Percentiles rank a stretch among this genome's conserved stretches.
Conservation (phyloP, 2,329 filamentous ascomycete species). For the Sporothrix luriei region DNA sequence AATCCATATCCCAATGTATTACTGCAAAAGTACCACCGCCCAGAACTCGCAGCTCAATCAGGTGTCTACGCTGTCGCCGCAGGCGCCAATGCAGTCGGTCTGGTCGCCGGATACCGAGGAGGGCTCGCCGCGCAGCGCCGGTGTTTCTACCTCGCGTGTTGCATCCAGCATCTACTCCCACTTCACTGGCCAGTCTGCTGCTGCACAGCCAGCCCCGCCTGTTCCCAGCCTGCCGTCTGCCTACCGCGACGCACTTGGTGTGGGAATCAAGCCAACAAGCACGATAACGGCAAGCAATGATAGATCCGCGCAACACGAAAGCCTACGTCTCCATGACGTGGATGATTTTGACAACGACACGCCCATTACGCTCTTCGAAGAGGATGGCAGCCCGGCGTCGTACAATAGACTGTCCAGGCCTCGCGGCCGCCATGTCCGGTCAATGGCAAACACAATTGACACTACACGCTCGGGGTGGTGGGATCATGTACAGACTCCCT, state of each 20-base stretch:
- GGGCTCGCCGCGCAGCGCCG: slow-evolving; percentile 45
- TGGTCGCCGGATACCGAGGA: slow-evolving; percentile 67
- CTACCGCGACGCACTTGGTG: slow-evolving; percentile 37
- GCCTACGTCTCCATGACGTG: slow-evolving; percentile 46
- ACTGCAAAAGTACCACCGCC: neutral
- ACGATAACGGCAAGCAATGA: neutral
- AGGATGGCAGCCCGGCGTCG: slow-evolving; percentile 57
- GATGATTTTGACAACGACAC: slow-evolving; percentile 56
- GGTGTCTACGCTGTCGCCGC: slow-evolving; percentile 36
- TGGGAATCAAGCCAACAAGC: neutral
- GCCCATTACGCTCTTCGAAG: slow-evolving; percentile 69
- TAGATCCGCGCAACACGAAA: neutral
- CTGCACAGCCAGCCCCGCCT: slow-evolving; percentile 52
- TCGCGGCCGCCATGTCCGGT: slow-evolving; percentile 43
- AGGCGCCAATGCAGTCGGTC: slow-evolving; percentile 52
- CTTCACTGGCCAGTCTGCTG: slow-evolving; percentile 44
- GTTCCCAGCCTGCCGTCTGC: slow-evolving; percentile 60
- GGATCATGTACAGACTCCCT: slow-evolving; percentile 75
- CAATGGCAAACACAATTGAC: slow-evolving; percentile 51
- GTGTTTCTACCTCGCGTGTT: slow-evolving; percentile 42
- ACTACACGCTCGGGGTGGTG: slow-evolving; percentile 70
- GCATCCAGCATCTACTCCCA: slow-evolving; percentile 66
- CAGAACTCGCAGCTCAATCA: slow-evolving; percentile 31
- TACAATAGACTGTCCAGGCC: slow-evolving; percentile 46
- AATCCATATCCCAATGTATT: slow-evolving; percentile 41